Conservation (phyloP, 371 early-diverging fungal species). For the Vittaforma corneae region DNA sequence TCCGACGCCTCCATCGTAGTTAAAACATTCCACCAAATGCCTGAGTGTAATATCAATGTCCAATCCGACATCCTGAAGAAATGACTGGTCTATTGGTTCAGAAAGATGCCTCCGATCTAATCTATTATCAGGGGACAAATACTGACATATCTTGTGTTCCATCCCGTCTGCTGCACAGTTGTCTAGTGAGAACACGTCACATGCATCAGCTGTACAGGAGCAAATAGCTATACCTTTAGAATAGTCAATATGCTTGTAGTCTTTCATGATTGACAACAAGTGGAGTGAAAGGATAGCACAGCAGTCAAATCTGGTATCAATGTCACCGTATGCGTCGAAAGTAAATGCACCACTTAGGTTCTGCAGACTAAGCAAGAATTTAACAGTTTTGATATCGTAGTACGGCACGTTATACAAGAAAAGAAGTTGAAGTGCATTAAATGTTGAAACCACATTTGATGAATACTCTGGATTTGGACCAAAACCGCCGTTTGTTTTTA, state of each 20-base stretch:
- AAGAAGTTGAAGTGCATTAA: constrained; percentile 80
- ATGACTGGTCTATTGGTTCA: constrained; percentile 4
- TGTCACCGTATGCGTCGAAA: constrained; percentile 83
- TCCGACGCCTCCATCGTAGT: constrained; percentile 93
- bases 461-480: constrained; percentile 76
- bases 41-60: constrained; percentile 65
- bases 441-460: constrained; percentile 75
- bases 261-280: constrained; percentile 61
- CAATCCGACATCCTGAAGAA: constrained; percentile 60
- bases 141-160: too few relatives aligned
- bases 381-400: constrained; percentile 63
- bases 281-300: constrained; percentile 68
- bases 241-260: constrained; percentile 54
- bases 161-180: too few relatives aligned
- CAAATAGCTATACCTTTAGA: too few relatives aligned
- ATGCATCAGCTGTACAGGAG: too few relatives aligned
- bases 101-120: not conserved
- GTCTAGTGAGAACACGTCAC: too few relatives aligned
- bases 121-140: not conserved
- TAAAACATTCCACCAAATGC: constrained; percentile 69
- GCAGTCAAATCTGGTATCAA: constrained; percentile 81
- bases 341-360: constrained; percentile 67
- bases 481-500: constrained; percentile 66
- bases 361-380: constrained; percentile 59
- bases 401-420: constrained; percentile 68